Percentiles rank a stretch among this genome's conserved stretches.
Conservation (phyloP, 1,139 yeast genomes). For the Hyphopichia burtonii region DNA sequence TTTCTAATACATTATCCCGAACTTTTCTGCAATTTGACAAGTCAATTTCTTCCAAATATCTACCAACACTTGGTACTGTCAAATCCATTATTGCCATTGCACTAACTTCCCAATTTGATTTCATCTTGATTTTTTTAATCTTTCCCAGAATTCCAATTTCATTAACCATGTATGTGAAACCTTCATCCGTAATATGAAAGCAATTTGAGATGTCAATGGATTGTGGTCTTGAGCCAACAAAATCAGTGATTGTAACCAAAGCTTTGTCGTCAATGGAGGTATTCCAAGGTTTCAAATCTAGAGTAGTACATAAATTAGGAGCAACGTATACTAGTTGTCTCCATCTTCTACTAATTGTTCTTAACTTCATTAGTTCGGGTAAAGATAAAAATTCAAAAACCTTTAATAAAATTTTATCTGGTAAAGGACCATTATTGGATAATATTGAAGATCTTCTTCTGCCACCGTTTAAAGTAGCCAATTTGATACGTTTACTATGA, state of each 20-base stretch:
- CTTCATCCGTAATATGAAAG: constrained; percentile 73
- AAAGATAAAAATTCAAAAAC: constrained; percentile 54
- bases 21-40: constrained; percentile 73
- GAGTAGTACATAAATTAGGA: constrained; percentile 44
- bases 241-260: constrained; percentile 58
- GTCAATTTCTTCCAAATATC: constrained; percentile 57
- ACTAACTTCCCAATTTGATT: constrained; percentile 73
- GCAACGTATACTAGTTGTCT: constrained; percentile 61
- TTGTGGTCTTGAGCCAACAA: constrained; percentile 68
- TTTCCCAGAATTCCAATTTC: constrained; percentile 68
- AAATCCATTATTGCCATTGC: constrained; percentile 82
- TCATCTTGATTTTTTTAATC: constrained; percentile 56
- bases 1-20: constrained; percentile 64
- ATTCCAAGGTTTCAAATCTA: constrained; percentile 63
- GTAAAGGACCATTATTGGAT: constrained; percentile 51
- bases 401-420: constrained; percentile 54
- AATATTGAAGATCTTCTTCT: constrained; percentile 59
- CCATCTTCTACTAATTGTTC: constrained; percentile 63
- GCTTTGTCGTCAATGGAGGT: constrained; percentile 58
- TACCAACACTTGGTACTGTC: constrained; percentile 64
- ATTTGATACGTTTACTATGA: constrained; percentile 50
- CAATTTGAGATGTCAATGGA: constrained; percentile 66
- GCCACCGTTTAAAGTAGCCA: constrained; percentile 36
- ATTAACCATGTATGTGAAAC: constrained; percentile 67
- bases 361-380: constrained; percentile 56